Evolutionary conservation across 176 grass and related monocot genomes (phyloP).

Genomic region (Ensete glaucum): DNA sequence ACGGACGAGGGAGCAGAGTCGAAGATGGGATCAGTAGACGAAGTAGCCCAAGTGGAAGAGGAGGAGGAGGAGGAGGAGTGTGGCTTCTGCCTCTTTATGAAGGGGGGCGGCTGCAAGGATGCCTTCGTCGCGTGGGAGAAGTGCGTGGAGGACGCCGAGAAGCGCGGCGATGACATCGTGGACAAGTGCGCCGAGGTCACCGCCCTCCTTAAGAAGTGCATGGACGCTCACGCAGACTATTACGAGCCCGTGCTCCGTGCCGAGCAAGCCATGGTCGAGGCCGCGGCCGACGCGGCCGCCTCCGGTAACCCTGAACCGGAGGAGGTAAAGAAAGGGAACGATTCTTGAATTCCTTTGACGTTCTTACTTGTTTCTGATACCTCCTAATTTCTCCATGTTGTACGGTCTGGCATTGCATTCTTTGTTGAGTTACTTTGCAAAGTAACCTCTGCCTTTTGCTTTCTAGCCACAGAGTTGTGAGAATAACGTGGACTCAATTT

Average conservation of each 20-base stretch:
- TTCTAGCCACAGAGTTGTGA: background rate
- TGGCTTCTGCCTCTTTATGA: conserved; percentile 93
- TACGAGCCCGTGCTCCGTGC: conserved; percentile 51
- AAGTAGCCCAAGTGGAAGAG: conserved; percentile 8
- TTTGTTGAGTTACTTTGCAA: background rate
- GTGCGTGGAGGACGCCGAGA: conserved; percentile 54
- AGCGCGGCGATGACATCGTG: conserved; percentile 45
- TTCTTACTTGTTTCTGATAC: background rate
- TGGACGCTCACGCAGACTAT: conserved; percentile 74
- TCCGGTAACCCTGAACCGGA: conserved; percentile 13
- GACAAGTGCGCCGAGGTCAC: conserved; percentile 59
- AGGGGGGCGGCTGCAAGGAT: conserved; percentile 74
- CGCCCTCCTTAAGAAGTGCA: conserved; percentile 62
- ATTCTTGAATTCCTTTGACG: conserved; percentile 1
- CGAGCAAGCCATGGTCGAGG: conserved; percentile 34
- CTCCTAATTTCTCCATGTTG: background rate
- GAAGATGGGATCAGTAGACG: background rate
- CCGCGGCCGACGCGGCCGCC: background rate
- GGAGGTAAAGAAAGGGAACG: background rate
- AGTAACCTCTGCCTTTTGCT: background rate
- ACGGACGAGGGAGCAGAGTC: conserved; percentile 6
- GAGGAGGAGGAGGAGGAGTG: conserved; percentile 76
- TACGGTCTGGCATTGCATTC: background rate
- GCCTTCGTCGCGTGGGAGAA: conserved; percentile 66
- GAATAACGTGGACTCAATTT: background rate